Percentiles rank a stretch among this genome's conserved stretches.
Evolutionary conservation across 2,329 filamentous ascomycete genomes (phyloP).

Genomic region (Penicillium griseofulvum): DNA sequence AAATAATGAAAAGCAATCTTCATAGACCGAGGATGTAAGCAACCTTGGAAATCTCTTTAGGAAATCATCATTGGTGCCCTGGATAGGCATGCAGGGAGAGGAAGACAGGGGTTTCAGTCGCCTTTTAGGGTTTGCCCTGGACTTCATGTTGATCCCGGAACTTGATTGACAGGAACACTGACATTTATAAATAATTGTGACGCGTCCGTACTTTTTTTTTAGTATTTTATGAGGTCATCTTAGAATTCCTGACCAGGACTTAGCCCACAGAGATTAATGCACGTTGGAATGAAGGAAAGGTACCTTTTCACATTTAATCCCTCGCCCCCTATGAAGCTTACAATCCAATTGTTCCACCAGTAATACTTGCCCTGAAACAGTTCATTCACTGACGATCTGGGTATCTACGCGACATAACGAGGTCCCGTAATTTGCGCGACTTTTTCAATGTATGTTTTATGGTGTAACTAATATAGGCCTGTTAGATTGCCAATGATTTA

Average conservation of each 20-base stretch:
- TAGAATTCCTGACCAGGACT: conserved; percentile 12
- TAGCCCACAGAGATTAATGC: conserved; percentile 13
- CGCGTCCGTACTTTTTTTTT: neutral
- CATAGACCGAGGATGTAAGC: neutral
- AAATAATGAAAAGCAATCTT: neutral
- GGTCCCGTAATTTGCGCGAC: no score
- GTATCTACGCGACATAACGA: no score
- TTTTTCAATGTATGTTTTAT: no score
- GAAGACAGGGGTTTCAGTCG: neutral
- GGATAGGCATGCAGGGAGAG: conserved; percentile 1
- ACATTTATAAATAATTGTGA: neutral
- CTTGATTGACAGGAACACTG: neutral
- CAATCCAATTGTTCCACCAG: neutral
- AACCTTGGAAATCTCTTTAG: neutral
- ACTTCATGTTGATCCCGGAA: neutral
- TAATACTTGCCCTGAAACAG: neutral
- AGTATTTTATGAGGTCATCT: conserved; percentile 7
- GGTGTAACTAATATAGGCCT: neutral
- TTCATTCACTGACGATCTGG: neutral
- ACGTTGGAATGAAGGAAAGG: conserved; percentile 15
- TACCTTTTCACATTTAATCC: conserved; percentile 1
- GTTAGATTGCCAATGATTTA: no score
- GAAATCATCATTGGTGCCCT: neutral
- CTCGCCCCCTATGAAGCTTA: neutral
- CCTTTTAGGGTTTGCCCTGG: neutral